Conservation (phyloP, 352 stramenopile species). For the Globisporangium cylindrosporum region DNA sequence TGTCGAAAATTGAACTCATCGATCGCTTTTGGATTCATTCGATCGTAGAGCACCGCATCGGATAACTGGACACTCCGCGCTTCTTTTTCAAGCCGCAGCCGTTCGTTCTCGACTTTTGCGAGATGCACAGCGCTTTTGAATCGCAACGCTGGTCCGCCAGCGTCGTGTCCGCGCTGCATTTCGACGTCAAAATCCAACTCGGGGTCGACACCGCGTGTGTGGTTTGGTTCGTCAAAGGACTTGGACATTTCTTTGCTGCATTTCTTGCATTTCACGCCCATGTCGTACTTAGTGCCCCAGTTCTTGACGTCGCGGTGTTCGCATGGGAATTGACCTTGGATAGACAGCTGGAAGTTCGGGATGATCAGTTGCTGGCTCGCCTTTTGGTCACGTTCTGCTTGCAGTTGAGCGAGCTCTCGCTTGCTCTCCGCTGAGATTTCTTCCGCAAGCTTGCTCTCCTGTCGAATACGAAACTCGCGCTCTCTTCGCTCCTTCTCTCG, state of each 20-base stretch:
- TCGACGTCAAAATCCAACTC: constrained; percentile 51
- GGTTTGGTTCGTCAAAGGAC: constrained; percentile 51
- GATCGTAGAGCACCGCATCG: constrained; percentile 60
- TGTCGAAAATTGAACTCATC: constrained; percentile 74
- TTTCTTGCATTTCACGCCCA: constrained; percentile 52
- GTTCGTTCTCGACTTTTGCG: constrained; percentile 48
- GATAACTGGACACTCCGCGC: constrained; percentile 41
- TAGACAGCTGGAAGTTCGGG: constrained; percentile 46
- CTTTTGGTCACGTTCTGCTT: constrained; percentile 26
- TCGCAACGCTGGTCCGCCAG: constrained; percentile 33
- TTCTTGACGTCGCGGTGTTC: constrained; percentile 60
- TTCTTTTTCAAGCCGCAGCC: constrained; percentile 72
- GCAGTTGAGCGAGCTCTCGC: constrained; percentile 27
- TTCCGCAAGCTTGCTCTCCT: constrained; percentile 42
- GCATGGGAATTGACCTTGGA: constrained; percentile 43
- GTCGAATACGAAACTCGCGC: constrained; percentile 43
- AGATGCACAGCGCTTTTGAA: constrained; percentile 42
- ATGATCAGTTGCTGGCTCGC: constrained; percentile 45
- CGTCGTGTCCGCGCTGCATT: constrained; percentile 43
- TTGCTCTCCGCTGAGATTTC: constrained; percentile 39
- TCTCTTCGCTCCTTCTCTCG: constrained; percentile 44
- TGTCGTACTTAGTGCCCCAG: constrained; percentile 65
- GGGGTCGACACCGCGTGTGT: constrained; percentile 39
- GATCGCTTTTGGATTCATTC: constrained; percentile 56
- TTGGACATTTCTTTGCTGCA: constrained; percentile 70